phyloP scores from a whole-genome alignment of 163 green algal genomes.

The Scenedesmus sp. region DNA sequence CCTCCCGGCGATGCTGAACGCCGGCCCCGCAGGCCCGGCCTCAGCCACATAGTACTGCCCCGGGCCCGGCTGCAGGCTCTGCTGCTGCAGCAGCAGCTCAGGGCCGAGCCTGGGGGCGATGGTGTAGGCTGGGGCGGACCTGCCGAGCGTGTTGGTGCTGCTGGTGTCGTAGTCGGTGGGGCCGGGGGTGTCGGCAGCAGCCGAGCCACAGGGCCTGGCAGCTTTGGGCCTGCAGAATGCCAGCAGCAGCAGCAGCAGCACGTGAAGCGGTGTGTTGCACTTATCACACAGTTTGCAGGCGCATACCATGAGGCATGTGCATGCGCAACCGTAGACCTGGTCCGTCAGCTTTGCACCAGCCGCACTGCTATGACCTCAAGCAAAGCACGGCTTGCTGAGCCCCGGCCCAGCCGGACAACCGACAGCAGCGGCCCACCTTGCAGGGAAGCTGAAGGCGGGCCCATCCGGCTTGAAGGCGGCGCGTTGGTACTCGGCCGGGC shows the following conservation, averaged over 20 bases:
- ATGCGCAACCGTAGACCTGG: neutral
- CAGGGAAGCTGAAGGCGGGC: conserved; percentile 36
- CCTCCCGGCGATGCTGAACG: conserved; percentile 23
- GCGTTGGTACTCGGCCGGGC: conserved; percentile 26
- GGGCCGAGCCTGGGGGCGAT: neutral
- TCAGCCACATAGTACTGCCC: conserved; percentile 28
- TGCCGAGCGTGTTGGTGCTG: neutral
- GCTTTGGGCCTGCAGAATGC: neutral
- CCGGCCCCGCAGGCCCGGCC: neutral
- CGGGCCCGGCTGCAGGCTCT: conserved; percentile 10
- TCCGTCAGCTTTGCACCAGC: no score
- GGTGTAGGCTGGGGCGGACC: conserved; percentile 24
- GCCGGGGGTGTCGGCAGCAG: neutral
- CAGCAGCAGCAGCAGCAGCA: neutral
- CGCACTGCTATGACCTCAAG: no score
- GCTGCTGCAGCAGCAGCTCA: neutral
- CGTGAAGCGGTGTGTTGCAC: no score
- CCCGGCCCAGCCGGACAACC: neutral
- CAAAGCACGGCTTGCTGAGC: no score
- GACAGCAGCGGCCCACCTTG: conserved; percentile 12
- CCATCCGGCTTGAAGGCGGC: conserved; percentile 22
- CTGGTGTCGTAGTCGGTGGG: conserved; percentile 37
- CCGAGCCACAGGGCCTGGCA: neutral
- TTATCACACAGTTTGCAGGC: no score
- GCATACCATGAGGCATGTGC: no score